Evolutionary conservation across 2,329 filamentous ascomycete genomes (phyloP).

Genomic region (Diaporthe citriasiana): DNA sequence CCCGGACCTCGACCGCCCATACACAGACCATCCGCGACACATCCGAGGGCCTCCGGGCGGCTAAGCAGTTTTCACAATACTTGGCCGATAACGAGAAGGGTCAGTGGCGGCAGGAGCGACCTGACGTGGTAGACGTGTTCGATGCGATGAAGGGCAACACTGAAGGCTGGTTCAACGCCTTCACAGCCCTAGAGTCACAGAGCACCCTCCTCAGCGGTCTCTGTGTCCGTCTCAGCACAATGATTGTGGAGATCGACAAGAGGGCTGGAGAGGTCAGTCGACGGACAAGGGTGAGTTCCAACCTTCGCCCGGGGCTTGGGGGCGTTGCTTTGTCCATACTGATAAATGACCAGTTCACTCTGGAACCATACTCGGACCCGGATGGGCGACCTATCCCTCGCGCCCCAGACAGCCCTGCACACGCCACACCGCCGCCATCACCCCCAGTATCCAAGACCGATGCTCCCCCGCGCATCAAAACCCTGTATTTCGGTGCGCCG

Average conservation of each 20-base stretch:
- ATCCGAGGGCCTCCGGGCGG: constrained; percentile 81
- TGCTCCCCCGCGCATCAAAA: constrained; percentile 47
- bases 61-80: constrained; percentile 82
- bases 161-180: constrained; percentile 88
- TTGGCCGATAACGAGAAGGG: constrained; percentile 75
- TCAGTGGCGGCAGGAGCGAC: constrained; percentile 72
- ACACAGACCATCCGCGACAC: constrained; percentile 85
- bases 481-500: constrained; percentile 46
- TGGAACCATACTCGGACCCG: constrained; percentile 40
- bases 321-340: constrained; percentile 35
- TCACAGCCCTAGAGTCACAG: constrained; percentile 81
- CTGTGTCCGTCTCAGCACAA: constrained; percentile 79
- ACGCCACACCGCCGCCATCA: constrained; percentile 42
- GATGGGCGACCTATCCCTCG: constrained; percentile 36
- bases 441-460: constrained; percentile 41
- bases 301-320: constrained; percentile 35
- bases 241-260: constrained; percentile 88
- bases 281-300: constrained; percentile 75
- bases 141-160: constrained; percentile 94
- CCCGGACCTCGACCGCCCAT: constrained; percentile 81
- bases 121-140: constrained; percentile 79
- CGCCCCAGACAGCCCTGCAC: constrained; percentile 39
- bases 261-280: constrained; percentile 87
- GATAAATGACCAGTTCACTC: constrained; percentile 39
- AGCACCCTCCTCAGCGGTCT: constrained; percentile 78